Conservation (phyloP, 2,329 filamentous ascomycete species). For the Bipolaris sorokiniana region DNA sequence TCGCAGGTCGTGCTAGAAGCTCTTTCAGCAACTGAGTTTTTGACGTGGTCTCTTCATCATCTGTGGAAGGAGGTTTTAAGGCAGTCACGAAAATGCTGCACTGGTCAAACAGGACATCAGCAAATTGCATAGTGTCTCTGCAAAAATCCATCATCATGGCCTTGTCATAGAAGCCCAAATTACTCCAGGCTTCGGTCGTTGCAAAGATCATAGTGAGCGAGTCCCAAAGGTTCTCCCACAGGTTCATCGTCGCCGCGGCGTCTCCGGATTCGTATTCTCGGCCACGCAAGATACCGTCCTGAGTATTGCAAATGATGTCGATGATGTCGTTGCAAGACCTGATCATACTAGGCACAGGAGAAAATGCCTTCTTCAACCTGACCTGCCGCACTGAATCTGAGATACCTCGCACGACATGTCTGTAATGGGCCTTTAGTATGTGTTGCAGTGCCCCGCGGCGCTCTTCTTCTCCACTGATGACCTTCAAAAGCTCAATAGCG, state of each 20-base stretch:
- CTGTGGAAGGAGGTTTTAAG: constrained; percentile 52
- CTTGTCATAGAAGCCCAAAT: constrained; percentile 69
- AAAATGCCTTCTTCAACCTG: constrained; percentile 63
- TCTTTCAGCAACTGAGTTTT: constrained; percentile 53
- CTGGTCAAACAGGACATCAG: constrained; percentile 81
- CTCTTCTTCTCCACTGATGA: constrained; percentile 72
- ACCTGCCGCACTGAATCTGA: constrained; percentile 63
- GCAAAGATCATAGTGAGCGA: constrained; percentile 80
- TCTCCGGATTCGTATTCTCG: constrained; percentile 65
- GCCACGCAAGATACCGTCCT: constrained; percentile 66
- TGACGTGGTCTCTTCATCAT: constrained; percentile 47
- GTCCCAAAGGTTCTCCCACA: constrained; percentile 87
- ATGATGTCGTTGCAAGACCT: constrained; percentile 67
- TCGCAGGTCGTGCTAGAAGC: constrained; percentile 69
- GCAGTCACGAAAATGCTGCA: constrained; percentile 83
- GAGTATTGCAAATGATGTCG: constrained; percentile 68
- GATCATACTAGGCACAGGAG: constrained; percentile 65
- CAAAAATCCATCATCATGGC: constrained; percentile 88
- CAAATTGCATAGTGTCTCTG: constrained; percentile 92
- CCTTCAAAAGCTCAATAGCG: constrained; percentile 81
- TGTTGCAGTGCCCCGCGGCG: constrained; percentile 66
- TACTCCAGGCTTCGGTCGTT: constrained; percentile 83
- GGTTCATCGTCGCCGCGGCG: constrained; percentile 69
- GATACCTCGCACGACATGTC: constrained; percentile 62
- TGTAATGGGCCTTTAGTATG: constrained; percentile 63